Evolutionary conservation across 1,284 basidiomycete genomes (phyloP), one percentile per base, ranked within the genome.

Genomic region (Xerocomus nothofagi): DNA sequence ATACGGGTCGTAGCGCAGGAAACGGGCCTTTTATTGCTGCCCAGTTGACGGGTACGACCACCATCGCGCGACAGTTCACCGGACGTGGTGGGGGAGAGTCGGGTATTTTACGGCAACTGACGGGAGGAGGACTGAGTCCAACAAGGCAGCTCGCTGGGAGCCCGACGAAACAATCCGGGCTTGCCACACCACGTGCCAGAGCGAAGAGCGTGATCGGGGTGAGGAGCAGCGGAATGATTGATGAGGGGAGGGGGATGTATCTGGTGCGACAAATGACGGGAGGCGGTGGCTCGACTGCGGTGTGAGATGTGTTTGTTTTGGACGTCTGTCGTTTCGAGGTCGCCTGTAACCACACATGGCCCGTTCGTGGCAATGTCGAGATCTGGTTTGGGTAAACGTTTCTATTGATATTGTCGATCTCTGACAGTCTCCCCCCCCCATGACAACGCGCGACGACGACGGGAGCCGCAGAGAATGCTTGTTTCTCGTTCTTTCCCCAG

Each of bases 201-300:
- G 82, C 83, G 8, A 85, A 81, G 70, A 84, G 82, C 59, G 80
- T 82, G 20, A 75, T 83, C 52, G 82, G 81, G 17, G 76, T 81
- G 65, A 73, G 82, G 54, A 73, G 66, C 48, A 71, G 73, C 31
- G 81, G 78, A 60, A 83, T 79, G 50, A 61, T 75, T 18, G 82
- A 84, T 56, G 80, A 81, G 61, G 82, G 82, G 3, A 71, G 82
- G 52, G 83, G 82, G 26, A 82, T 84, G 79, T 82, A 76, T 62
- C 67, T 86, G 45, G 81, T 84, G 31, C 71, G 76, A 57, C 87
- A 90, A 65, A 73, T 90, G 73, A 90, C 88, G 6, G 87, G 86
- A 24, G 73, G 72, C 12, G 69, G 66, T 29, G 60, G 55, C 36
- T 56, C 65, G 1, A 55, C 56, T 51, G 61, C 31, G 18, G 51